Conservation (phyloP, 108 stramenopile species). For the Cyclotella sp. region DNA sequence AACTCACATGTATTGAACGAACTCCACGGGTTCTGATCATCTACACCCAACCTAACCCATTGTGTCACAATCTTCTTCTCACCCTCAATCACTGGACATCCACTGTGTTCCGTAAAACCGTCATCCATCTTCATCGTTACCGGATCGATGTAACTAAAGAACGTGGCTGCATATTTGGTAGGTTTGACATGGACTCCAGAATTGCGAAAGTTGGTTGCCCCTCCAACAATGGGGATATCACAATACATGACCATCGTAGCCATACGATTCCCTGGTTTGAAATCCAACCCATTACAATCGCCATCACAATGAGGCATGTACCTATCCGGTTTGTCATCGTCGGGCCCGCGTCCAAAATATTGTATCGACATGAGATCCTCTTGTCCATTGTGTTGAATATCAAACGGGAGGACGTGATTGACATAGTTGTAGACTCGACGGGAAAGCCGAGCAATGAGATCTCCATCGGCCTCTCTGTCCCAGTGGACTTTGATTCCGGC, state of each 20-base stretch:
- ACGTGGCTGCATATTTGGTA: slow-evolving; percentile 74
- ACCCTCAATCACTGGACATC: slow-evolving; percentile 93
- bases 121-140: slow-evolving; percentile 72
- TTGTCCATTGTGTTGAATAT: slow-evolving; percentile 78
- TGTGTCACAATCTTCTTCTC: slow-evolving; percentile 97
- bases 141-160: slow-evolving; percentile 91
- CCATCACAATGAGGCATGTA: slow-evolving; percentile 96
- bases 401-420: slow-evolving; percentile 77
- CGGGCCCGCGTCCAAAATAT: slow-evolving; percentile 80
- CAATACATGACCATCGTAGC: slow-evolving; percentile 97
- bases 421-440: slow-evolving; percentile 82
- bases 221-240: slow-evolving; percentile 78
- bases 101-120: slow-evolving; percentile 87
- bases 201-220: slow-evolving; percentile 92
- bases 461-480: slow-evolving; percentile 61
- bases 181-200: slow-evolving; percentile 85
- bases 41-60: slow-evolving; percentile 95
- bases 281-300: slow-evolving; percentile 70
- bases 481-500: slow-evolving; percentile 77
- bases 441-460: slow-evolving; percentile 69
- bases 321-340: slow-evolving; percentile 82
- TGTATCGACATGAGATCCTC: slow-evolving; percentile 89
- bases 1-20: slow-evolving; percentile 74
- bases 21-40: slow-evolving; percentile 85
- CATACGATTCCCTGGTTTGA: slow-evolving; percentile 83